Evolutionary conservation across 1,139 yeast species (phyloP).

Genomic region (Pichia sp.): DNA sequence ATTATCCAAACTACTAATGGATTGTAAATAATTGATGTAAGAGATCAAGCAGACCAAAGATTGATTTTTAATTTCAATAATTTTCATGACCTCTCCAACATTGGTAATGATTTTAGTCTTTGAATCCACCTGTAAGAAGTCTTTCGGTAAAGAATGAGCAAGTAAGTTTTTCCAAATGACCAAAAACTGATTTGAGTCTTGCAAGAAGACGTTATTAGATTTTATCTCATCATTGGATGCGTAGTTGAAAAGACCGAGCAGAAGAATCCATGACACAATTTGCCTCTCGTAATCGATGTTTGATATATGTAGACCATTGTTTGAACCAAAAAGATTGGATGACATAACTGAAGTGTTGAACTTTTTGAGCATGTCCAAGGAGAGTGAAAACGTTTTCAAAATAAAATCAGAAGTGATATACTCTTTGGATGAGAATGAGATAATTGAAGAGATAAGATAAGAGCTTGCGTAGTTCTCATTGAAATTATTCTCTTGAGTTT

Average conservation of each 20-base stretch:
- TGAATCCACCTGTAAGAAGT: conserved; percentile 23
- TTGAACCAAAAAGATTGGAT: conserved; percentile 25
- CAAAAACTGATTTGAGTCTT: conserved; percentile 50
- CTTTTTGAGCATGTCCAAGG: conserved; percentile 28
- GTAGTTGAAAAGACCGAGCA: conserved; percentile 71
- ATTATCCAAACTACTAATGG: conserved; percentile 24
- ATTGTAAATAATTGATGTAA: conserved; percentile 30
- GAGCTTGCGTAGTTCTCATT: conserved; percentile 26
- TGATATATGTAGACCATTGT: conserved; percentile 32
- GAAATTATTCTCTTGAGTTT: conserved; percentile 19
- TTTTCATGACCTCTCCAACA: conserved; percentile 34
- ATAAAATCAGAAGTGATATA: conserved; percentile 30
- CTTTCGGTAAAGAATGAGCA: conserved; percentile 37
- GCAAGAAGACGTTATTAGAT: conserved; percentile 61
- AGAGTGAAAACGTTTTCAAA: conserved; percentile 27
- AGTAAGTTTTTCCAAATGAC: conserved; percentile 79
- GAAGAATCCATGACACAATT: conserved; percentile 60
- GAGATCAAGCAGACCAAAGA: conserved; percentile 40
- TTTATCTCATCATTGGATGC: conserved; percentile 34
- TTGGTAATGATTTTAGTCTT: conserved; percentile 23
- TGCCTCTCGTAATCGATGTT: conserved; percentile 36
- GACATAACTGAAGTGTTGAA: conserved; percentile 31
- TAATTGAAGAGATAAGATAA: conserved; percentile 23
- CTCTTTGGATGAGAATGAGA: conserved; percentile 25
- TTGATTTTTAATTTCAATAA: conserved; percentile 40